phyloP scores from a whole-genome alignment of 2,329 filamentous ascomycete genomes.

The Alternaria solani region DNA sequence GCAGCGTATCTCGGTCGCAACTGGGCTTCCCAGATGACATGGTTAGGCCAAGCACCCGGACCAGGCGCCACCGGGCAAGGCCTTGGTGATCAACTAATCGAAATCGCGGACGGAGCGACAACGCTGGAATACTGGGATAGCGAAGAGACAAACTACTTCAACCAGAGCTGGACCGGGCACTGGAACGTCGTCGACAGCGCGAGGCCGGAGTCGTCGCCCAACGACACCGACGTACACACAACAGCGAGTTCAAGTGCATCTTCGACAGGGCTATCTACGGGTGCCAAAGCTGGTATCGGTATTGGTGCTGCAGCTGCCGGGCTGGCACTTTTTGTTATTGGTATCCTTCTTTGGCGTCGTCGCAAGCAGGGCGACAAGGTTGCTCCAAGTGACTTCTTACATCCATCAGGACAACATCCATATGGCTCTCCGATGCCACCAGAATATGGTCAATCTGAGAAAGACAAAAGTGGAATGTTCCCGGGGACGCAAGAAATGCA shows the following conservation, averaged over 20 bases:
- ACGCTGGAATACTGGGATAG: not conserved
- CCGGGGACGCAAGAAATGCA: not conserved
- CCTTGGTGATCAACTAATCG: conserved; percentile 8
- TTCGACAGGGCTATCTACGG: not conserved
- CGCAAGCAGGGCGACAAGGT: not conserved
- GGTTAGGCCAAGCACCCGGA: conserved; percentile 15
- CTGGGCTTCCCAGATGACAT: conserved; percentile 6
- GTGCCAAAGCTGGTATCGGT: not conserved
- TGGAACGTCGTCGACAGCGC: not conserved
- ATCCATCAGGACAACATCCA: not conserved
- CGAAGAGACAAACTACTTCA: conserved; percentile 1
- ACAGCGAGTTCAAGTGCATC: not conserved
- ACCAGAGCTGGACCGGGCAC: conserved; percentile 5
- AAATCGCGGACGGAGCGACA: conserved; percentile 2
- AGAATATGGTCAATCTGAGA: not conserved
- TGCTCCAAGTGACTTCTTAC: not conserved
- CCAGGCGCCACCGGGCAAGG: conserved; percentile 1
- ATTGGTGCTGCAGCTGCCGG: conserved; percentile 1
- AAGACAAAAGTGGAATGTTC: not conserved
- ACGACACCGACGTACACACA: not conserved
- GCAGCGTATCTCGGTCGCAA: conserved; percentile 56
- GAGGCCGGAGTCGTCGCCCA: not conserved
- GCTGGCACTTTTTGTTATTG: not conserved
- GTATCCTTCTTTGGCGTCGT: not conserved
- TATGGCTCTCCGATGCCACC: not conserved